A percentile compares a stretch with the other conserved stretches of the same genome.
phyloP scores from a whole-genome alignment of 495 filamentous ascomycete species.

The Penicillium psychrofluorescens region DNA sequence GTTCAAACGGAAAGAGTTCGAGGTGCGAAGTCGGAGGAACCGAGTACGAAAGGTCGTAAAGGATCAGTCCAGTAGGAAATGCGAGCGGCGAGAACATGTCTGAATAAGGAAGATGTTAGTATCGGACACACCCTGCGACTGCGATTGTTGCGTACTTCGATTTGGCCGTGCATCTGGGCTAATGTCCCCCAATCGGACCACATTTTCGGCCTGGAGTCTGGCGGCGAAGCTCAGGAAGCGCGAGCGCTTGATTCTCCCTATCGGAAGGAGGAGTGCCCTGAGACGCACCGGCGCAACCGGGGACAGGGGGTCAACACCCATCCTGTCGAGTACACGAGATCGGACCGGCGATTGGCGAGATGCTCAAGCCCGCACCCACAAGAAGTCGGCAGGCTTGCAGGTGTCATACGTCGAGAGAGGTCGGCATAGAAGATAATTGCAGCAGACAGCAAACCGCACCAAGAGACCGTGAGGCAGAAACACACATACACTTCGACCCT shows the following conservation, averaged over 20 bases:
- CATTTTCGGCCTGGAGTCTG: slow-evolving; percentile 69
- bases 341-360: slow-evolving; percentile 20
- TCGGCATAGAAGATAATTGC: no score
- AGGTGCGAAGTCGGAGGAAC: slow-evolving; percentile 70
- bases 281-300: slow-evolving; percentile 86
- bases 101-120: slow-evolving; percentile 32
- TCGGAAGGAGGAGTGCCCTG: slow-evolving; percentile 72
- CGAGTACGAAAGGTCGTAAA: slow-evolving; percentile 83
- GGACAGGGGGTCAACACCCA: slow-evolving; percentile 80
- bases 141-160: slow-evolving; percentile 57
- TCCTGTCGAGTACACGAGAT: slow-evolving; percentile 36
- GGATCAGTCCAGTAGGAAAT: slow-evolving; percentile 80
- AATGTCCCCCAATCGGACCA: slow-evolving; percentile 84
- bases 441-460: neutral
- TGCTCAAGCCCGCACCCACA: slow-evolving; percentile 29
- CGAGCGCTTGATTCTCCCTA: slow-evolving; percentile 76
- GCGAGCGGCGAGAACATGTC: slow-evolving; percentile 94
- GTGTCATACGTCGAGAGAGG: slow-evolving; percentile 12
- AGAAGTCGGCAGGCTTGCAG: slow-evolving; percentile 11
- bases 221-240: slow-evolving; percentile 74
- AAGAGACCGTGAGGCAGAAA: neutral
- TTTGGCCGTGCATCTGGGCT: slow-evolving; percentile 81
- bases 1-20: slow-evolving; percentile 74
- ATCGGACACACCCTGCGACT: neutral
- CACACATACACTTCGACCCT: no score